Conservation (phyloP, 768 basidiomycete genomes). For the Psilocybe azurescens region DNA sequence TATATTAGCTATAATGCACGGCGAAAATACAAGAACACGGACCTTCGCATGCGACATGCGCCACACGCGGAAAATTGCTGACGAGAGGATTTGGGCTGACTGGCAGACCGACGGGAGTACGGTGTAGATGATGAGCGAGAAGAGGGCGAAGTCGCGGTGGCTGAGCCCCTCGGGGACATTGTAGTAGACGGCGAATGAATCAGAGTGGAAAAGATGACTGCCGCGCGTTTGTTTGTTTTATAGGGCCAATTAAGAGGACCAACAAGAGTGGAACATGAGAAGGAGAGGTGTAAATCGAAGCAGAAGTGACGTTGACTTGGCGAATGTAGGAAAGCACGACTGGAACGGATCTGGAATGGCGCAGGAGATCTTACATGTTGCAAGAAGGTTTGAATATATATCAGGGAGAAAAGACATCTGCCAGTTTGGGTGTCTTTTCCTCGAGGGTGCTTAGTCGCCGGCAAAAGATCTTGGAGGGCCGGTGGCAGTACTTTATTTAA, state of each 20-base stretch:
- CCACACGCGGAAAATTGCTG: slow-evolving; percentile 95
- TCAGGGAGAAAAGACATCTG: slow-evolving; percentile 6
- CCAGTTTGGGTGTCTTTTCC: slow-evolving; percentile 20
- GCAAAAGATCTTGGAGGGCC: slow-evolving; percentile 35
- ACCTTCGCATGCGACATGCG: slow-evolving; percentile 91
- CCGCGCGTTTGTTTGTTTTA: slow-evolving; percentile 36
- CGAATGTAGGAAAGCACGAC: slow-evolving; percentile 41
- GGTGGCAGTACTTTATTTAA: slow-evolving; percentile 37
- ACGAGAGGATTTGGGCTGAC: slow-evolving; percentile 76
- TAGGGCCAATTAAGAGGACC: slow-evolving; percentile 35
- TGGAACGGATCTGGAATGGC: slow-evolving; percentile 45
- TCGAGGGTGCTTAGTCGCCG: slow-evolving; percentile 45
- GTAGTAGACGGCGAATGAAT: slow-evolving; percentile 16
- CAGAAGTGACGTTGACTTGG: slow-evolving; percentile 39
- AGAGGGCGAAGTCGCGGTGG: slow-evolving; percentile 41
- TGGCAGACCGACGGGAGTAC: slow-evolving; percentile 55
- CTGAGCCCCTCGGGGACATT: slow-evolving; percentile 63
- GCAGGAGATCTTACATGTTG: slow-evolving; percentile 43
- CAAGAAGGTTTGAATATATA: slow-evolving; percentile 12
- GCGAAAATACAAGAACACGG: slow-evolving; percentile 22
- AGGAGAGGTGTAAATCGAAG: slow-evolving; percentile 19
- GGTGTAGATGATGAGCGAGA: slow-evolving; percentile 39
- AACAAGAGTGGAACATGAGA: slow-evolving; percentile 33
- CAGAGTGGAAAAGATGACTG: slow-evolving; percentile 30
- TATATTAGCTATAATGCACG: slow-evolving; percentile 4